Percentiles rank a stretch among this genome's conserved stretches.
These are phyloP conservation scores for Fusarium dlaminii DNA, from an alignment of 2,329 filamentous ascomycete genomes.

Conservation along the genomic window DNA sequence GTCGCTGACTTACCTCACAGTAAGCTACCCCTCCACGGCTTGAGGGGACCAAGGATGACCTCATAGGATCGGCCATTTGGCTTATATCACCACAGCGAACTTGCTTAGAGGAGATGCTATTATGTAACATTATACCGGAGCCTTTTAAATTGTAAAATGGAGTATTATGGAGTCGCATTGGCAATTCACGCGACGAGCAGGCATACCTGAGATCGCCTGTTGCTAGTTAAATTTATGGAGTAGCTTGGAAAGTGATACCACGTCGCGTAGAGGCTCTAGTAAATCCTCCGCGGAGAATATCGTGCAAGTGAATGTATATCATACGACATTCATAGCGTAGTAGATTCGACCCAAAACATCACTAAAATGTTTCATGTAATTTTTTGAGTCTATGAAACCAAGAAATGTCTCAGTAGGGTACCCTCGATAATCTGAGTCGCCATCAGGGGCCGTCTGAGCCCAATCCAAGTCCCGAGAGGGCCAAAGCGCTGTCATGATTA, in stretches of 20 bases:
- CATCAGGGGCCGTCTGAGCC: neutral
- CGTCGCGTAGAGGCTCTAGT: neutral
- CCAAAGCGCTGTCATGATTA: neutral
- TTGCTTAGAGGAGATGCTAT: neutral
- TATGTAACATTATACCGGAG: neutral
- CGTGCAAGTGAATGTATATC: neutral
- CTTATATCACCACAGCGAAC: too few species aligned
- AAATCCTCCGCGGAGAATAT: neutral
- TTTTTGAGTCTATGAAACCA: neutral
- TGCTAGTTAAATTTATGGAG: neutral
- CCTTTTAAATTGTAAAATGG: neutral
- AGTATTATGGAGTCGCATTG: neutral
- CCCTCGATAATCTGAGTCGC: neutral
- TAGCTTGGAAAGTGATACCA: neutral
- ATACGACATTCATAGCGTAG: neutral
- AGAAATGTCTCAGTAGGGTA: neutral
- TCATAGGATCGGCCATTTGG: neutral
- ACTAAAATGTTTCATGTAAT: neutral
- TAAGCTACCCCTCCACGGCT: rapidly evolving
- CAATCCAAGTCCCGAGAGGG: neutral
- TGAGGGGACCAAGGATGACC: neutral
- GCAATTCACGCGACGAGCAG: neutral
- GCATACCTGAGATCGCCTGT: neutral
- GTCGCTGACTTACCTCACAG: too few species aligned
- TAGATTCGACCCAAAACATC: neutral